phyloP scores from a whole-genome alignment of 306 rosid species.

The Lathyrus sativus region DNA sequence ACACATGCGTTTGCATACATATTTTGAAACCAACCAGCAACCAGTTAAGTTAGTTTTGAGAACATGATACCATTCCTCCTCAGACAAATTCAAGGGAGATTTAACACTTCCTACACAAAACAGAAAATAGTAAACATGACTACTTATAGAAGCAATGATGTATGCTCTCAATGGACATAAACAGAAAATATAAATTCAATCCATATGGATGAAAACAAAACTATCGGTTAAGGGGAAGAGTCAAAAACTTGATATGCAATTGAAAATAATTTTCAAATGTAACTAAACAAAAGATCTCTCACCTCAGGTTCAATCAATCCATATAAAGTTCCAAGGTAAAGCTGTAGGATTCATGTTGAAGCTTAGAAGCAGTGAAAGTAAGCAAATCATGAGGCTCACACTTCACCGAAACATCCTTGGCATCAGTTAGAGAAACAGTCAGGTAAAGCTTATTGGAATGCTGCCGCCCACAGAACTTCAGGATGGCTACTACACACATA shows the following conservation, averaged over 20 bases:
- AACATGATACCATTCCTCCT: too few species aligned
- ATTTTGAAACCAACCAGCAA: too few species aligned
- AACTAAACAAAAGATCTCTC: slow-evolving; percentile 27
- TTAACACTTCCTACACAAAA: too few species aligned
- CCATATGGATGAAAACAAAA: too few species aligned
- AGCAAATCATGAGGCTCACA: slow-evolving; percentile 79
- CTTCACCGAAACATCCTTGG: slow-evolving; percentile 71
- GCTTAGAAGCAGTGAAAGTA: slow-evolving; percentile 74
- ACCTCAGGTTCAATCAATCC: slow-evolving; percentile 70
- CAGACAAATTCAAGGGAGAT: too few species aligned
- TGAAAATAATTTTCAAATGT: background rate
- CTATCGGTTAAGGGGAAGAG: too few species aligned
- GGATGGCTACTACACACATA: slow-evolving; percentile 72
- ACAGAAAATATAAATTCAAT: too few species aligned
- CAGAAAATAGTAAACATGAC: background rate
- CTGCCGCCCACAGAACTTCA: slow-evolving; percentile 93
- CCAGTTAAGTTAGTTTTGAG: too few species aligned
- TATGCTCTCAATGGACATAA: too few species aligned
- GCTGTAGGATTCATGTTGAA: slow-evolving; percentile 62
- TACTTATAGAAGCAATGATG: too few species aligned
- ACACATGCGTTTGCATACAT: too few species aligned
- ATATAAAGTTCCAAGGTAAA: slow-evolving; percentile 67
- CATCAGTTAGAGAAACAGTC: slow-evolving; percentile 82
- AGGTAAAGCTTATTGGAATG: slow-evolving; percentile 80
- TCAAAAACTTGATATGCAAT: background rate